Percentiles rank a stretch among this genome's conserved stretches.
These are phyloP conservation scores for Conidiobolus incongruus DNA, from an alignment of 371 early-diverging fungal species.

Conservation along the genomic window DNA sequence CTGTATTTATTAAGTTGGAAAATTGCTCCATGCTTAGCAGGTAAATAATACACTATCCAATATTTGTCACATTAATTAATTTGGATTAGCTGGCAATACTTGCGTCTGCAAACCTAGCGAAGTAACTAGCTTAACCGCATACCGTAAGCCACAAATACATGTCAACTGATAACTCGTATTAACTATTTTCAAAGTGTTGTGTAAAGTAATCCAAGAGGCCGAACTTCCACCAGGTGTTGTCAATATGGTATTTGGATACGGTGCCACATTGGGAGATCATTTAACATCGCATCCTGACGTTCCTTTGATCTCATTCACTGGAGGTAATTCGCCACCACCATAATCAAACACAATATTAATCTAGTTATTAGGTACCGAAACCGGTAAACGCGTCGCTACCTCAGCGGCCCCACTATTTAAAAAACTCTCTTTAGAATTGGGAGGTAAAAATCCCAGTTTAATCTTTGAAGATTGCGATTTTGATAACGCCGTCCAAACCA, in stretches of 20 bases:
- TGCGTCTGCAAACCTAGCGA: conserved; percentile 47
- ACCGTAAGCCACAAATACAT: conserved; percentile 5
- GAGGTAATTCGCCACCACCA: conserved; percentile 13
- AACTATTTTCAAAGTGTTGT: conserved; percentile 9
- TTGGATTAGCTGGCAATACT: conserved; percentile 4
- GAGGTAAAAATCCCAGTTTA: conserved; percentile 54
- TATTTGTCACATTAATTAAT: not conserved
- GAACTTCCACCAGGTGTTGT: conserved; percentile 47
- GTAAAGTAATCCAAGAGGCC: conserved; percentile 32
- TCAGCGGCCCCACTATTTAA: conserved; percentile 26
- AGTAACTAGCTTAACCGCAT: conserved; percentile 38
- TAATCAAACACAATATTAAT: not conserved
- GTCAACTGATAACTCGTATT: not conserved
- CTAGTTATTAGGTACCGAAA: conserved; percentile 22
- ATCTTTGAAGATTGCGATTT: conserved; percentile 48
- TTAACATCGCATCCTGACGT: conserved; percentile 37
- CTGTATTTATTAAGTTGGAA: conserved; percentile 50
- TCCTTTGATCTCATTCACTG: conserved; percentile 47
- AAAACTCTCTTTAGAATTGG: conserved; percentile 42
- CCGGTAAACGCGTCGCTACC: conserved; percentile 25
- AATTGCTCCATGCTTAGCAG: conserved; percentile 46
- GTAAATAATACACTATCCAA: conserved; percentile 5
- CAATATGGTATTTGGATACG: conserved; percentile 53
- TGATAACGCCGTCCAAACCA: conserved; percentile 24
- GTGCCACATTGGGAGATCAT: conserved; percentile 25